Percentiles rank a stretch among this genome's conserved stretches.
These are phyloP conservation scores for Epichloe hybrida DNA, from an alignment of 2,329 filamentous ascomycete genomes.

Conservation along the genomic window DNA sequence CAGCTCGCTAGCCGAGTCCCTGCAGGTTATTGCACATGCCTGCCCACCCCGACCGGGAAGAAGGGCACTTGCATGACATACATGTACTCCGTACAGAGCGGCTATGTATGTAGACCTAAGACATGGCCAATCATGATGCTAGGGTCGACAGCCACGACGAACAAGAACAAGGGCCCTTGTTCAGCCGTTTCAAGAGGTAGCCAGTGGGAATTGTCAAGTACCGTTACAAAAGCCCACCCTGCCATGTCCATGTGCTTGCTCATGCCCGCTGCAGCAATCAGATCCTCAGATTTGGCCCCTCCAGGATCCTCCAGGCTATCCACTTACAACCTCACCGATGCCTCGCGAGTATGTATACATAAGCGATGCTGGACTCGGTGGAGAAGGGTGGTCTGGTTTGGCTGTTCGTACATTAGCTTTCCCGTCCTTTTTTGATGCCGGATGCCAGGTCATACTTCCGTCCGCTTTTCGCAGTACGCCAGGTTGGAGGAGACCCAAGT, in stretches of 20 bases:
- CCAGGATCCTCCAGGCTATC: not conserved
- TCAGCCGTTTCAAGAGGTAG: slow-evolving; percentile 17
- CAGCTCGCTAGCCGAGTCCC: slow-evolving; percentile 10
- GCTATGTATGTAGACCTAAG: slow-evolving; percentile 24
- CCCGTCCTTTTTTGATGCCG: slow-evolving; percentile 15
- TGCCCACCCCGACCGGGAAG: slow-evolving; percentile 5
- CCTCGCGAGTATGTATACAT: not conserved
- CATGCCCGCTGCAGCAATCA: slow-evolving; percentile 1
- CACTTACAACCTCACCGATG: slow-evolving; percentile 1
- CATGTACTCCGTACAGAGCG: slow-evolving; percentile 17
- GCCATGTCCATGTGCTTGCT: not conserved
- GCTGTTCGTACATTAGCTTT: slow-evolving; percentile 21
- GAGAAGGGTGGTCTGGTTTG: slow-evolving; percentile 10
- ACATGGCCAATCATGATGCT: slow-evolving; percentile 18
- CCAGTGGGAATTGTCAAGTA: slow-evolving; percentile 4
- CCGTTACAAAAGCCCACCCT: not conserved
- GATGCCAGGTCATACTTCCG: slow-evolving; percentile 12
- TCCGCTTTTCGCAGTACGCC: slow-evolving; percentile 7
- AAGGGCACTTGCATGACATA: slow-evolving; percentile 25
- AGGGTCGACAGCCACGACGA: slow-evolving; percentile 6
- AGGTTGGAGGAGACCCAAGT: not conserved
- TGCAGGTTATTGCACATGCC: slow-evolving; percentile 11
- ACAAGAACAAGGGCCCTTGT: slow-evolving; percentile 14
- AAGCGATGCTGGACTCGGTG: slow-evolving; percentile 15
- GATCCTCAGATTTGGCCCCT: slow-evolving; percentile 1